Base-by-base conservation (phyloP, 164 flowering plant genomes). In the Nymphaea thermarum region DNA sequence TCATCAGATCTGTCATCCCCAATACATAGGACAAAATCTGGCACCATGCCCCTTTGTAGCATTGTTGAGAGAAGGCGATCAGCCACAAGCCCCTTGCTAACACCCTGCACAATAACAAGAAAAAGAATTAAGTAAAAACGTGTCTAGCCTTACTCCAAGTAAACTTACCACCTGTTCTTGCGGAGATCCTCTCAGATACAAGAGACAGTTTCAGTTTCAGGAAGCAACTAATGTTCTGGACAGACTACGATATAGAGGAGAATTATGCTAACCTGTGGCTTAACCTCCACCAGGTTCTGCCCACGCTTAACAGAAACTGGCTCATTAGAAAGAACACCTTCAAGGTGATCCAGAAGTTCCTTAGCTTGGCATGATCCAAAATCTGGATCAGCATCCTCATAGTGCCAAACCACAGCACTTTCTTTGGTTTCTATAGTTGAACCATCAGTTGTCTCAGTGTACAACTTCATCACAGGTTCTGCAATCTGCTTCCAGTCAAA, bases 351-450 rank as follows among this genome's bases (percentile, higher is more conserved):
- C 63, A 88, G 89, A 76, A 88, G 87, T 60, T 88, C 93, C 69
- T 88, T 88, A 43, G 90, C 88, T 72, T 88, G 93, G 73, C 89
- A 86, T 68, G 90, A 86, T 2, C 93, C 93, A 73, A 88, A 88
- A 72, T 85, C 90, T 16, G 87, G 87, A 77, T 88, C 90, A 6
- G 93, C 87, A 72, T 88, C 89, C 75, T 86, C 85, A 68, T 84
- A 84, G 68, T 70, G 75, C 93, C 93, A 86, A 1, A 79, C 83
- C 64, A 83, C 70, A 18, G 90, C 73, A 61, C 85, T 88, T 74
- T 88, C 93, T 75, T 79, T 88, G 47, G 78, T 77, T 71, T 86
- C 90, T 71, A 86, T 85, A 41, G 83, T 77, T 11, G 93, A 88
- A 5, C 93, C 93, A 79, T 88, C 93, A 8, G 93, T 88, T 68